phyloP scores from a whole-genome alignment of 2,329 filamentous ascomycete species.

The Neonectria coccinea region DNA sequence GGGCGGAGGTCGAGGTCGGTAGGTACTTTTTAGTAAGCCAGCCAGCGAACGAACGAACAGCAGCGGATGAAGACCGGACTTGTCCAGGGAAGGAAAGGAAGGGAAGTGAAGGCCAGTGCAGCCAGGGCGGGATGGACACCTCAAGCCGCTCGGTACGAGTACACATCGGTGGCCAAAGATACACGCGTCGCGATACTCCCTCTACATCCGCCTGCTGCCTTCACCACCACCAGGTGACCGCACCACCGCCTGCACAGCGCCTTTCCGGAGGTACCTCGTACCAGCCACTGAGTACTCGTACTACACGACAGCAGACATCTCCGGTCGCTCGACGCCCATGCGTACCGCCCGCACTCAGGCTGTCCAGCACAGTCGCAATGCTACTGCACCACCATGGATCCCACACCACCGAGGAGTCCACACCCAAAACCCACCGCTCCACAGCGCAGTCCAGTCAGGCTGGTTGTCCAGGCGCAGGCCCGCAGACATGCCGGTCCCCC shows the following conservation, averaged over 20 bases:
- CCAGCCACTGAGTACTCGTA: neutral
- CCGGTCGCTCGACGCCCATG: neutral
- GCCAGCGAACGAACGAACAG: conserved; percentile 15
- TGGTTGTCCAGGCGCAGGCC: conserved; percentile 16
- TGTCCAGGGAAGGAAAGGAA: conserved; percentile 11
- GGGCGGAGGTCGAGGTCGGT: conserved; percentile 9
- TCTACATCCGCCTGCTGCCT: neutral
- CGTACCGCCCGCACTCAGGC: conserved; percentile 1
- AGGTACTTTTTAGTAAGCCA: neutral
- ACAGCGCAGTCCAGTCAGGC: conserved; percentile 21
- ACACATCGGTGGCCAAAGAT: conserved; percentile 4
- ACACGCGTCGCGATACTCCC: neutral
- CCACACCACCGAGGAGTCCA: conserved; percentile 4
- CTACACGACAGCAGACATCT: conserved; percentile 5
- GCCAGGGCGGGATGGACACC: neutral
- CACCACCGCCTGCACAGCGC: neutral
- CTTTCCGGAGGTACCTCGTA: neutral
- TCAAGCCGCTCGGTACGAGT: neutral
- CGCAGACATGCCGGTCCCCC: conserved; percentile 23
- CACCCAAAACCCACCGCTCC: conserved; percentile 17
- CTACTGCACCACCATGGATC: conserved; percentile 25
- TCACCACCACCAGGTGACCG: neutral
- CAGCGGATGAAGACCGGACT: conserved; percentile 12
- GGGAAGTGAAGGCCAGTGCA: conserved; percentile 4
- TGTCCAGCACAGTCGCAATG: conserved; percentile 15